Percentiles rank a stretch among this genome's conserved stretches.
phyloP scores from a whole-genome alignment of 225 moss, liverwort and hornwort species.

The Pleurozium schreberi region DNA sequence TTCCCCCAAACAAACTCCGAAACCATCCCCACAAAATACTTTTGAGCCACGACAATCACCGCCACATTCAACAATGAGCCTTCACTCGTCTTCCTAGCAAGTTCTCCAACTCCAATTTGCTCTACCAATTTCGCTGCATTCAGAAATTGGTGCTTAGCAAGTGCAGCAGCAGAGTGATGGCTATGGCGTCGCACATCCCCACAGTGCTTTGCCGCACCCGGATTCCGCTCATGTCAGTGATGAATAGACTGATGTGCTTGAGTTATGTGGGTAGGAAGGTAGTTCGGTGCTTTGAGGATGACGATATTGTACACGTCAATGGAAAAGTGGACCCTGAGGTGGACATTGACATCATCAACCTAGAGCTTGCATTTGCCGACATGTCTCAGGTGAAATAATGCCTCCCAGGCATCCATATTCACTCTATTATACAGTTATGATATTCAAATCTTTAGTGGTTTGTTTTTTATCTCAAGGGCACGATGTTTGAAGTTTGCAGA shows the following conservation, averaged over 20 bases:
- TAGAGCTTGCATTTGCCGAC: slow-evolving; percentile 93
- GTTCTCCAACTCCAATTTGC: not conserved
- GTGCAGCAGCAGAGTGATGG: not conserved
- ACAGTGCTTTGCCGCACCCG: slow-evolving; percentile 28
- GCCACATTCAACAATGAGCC: not conserved
- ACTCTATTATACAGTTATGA: not conserved
- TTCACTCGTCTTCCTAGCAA: not conserved
- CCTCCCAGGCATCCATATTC: not conserved
- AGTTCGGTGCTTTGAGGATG: slow-evolving; percentile 94
- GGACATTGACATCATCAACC: slow-evolving; percentile 93
- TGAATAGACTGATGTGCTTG: slow-evolving; percentile 18
- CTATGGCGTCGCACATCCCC: slow-evolving; percentile 30
- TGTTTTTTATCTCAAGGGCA: not conserved
- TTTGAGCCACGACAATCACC: not conserved
- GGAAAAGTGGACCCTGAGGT: slow-evolving; percentile 85
- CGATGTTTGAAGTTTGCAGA: slow-evolving; percentile 38
- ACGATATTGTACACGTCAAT: slow-evolving; percentile 92
- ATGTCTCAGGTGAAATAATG: slow-evolving; percentile 54
- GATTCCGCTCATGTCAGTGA: slow-evolving; percentile 16
- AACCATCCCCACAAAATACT: not conserved
- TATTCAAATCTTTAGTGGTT: not conserved
- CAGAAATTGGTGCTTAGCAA: not conserved
- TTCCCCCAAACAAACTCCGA: no score
- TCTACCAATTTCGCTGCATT: not conserved
- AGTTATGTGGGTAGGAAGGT: slow-evolving; percentile 54